These are phyloP conservation scores for Talaromyces sp. DNA, from an alignment of 2,329 filamentous ascomycete species.

Conservation along the genomic window DNA sequence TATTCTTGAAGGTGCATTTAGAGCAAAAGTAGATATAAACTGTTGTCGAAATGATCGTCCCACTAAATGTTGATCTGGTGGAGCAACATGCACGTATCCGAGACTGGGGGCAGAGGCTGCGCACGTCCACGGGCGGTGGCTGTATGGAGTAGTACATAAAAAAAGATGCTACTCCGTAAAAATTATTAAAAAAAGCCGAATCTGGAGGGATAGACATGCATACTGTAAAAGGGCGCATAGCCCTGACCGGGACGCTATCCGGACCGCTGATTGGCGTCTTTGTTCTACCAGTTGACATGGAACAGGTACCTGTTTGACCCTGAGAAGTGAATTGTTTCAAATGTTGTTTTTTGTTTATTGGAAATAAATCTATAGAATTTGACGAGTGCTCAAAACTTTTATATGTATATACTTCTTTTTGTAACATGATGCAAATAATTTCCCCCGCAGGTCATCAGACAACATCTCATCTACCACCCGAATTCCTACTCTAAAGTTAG, in stretches of 20 bases:
- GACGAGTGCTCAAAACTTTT: neutral
- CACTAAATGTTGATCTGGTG: neutral
- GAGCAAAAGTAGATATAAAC: neutral
- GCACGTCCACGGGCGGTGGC: neutral
- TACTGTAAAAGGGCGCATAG: neutral
- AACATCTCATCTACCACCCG: neutral
- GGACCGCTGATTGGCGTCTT: neutral
- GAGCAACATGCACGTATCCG: neutral
- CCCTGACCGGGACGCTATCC: neutral
- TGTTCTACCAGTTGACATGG: neutral
- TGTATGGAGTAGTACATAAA: too few species aligned
- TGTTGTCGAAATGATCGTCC: neutral
- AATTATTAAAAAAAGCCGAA: neutral
- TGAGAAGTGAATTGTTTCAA: neutral
- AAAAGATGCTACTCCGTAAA: too few species aligned
- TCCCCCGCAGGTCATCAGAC: neutral
- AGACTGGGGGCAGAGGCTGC: slow-evolving; percentile 4
- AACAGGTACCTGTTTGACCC: neutral
- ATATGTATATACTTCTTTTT: neutral
- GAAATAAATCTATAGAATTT: neutral
- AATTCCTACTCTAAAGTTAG: neutral
- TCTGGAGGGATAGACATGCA: neutral
- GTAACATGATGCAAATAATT: neutral
- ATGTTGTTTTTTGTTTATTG: too few species aligned
- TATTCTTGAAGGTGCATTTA: neutral